phyloP scores from a whole-genome alignment of 345 rosid genomes.

The Tarenaya hassleriana region DNA sequence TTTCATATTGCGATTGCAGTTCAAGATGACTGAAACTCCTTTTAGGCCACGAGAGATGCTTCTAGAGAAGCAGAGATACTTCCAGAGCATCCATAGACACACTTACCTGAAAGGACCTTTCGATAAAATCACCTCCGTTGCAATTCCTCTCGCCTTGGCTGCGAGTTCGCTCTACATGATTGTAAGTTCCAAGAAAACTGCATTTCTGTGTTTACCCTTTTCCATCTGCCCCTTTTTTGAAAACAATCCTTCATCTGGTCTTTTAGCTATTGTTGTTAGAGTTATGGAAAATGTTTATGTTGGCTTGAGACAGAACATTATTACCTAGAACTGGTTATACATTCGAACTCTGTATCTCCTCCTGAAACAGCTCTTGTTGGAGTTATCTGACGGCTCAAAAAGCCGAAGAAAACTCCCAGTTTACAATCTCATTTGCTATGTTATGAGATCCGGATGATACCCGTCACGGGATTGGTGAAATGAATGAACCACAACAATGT shows the following conservation, averaged over 20 bases:
- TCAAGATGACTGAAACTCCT: slow-evolving; percentile 64
- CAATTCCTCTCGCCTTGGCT: slow-evolving; percentile 72
- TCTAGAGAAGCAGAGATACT: slow-evolving; percentile 67
- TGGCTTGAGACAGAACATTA: slow-evolving; percentile 1
- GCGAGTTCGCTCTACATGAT: slow-evolving; percentile 51
- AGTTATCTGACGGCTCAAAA: too few relatives aligned
- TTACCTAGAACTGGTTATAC: neutral
- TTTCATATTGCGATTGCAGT: slow-evolving; percentile 11
- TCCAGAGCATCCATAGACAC: slow-evolving; percentile 69
- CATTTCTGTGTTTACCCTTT: too few relatives aligned
- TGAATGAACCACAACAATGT: too few relatives aligned
- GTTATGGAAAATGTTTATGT: too few relatives aligned
- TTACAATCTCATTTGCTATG: too few relatives aligned
- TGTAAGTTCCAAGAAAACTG: too few relatives aligned
- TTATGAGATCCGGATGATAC: too few relatives aligned
- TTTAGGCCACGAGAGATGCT: slow-evolving; percentile 85
- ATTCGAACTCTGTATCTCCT: neutral
- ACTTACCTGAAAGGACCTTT: slow-evolving; percentile 75
- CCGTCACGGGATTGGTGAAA: too few relatives aligned
- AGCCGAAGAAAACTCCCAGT: too few relatives aligned
- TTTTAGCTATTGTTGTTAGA: neutral
- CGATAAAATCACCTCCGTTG: slow-evolving; percentile 85
- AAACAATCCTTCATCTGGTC: too few relatives aligned
- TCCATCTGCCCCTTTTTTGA: neutral
- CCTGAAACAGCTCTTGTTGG: too few relatives aligned